phyloP scores from a whole-genome alignment of 495 filamentous ascomycete species.

The Neurospora sp. region DNA sequence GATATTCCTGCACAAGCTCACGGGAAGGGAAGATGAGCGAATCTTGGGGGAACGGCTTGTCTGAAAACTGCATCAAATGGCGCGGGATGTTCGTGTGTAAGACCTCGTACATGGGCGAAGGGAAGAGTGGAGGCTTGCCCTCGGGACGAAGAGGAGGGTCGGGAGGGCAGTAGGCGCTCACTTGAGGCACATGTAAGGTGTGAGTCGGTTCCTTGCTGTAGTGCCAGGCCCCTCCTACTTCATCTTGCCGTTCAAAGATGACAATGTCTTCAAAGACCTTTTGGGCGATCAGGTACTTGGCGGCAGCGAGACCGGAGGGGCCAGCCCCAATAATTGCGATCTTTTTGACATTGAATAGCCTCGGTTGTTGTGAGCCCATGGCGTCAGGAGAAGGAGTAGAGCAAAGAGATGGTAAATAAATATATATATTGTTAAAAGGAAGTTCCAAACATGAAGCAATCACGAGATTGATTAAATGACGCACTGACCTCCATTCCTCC shows the following conservation, averaged over 20 bases:
- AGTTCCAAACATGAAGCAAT: neutral
- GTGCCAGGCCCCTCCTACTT: conserved; percentile 78
- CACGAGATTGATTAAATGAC: neutral
- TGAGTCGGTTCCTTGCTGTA: conserved; percentile 38
- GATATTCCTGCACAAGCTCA: conserved; percentile 56
- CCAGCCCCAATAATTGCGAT: conserved; percentile 66
- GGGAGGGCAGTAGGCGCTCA: conserved; percentile 26
- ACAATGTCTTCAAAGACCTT: conserved; percentile 58
- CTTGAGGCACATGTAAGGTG: conserved; percentile 30
- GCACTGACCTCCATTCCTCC: neutral
- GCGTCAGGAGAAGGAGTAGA: neutral
- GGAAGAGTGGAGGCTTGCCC: conserved; percentile 39
- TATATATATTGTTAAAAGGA: neutral
- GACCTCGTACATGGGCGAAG: conserved; percentile 65
- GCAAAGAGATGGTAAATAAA: neutral
- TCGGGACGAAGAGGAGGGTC: conserved; percentile 28
- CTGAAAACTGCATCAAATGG: conserved; percentile 69
- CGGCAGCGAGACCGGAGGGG: conserved; percentile 54
- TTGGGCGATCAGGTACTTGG: conserved; percentile 70
- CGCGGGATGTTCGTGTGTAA: conserved; percentile 85
- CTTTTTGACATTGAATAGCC: conserved; percentile 32
- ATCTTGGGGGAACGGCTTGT: conserved; percentile 51
- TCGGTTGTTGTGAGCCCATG: conserved; percentile 19
- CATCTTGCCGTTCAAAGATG: conserved; percentile 70
- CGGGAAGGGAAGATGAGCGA: conserved; percentile 63